phyloP scores from a whole-genome alignment of 176 grass and related monocot genomes.

The Paspalum vaginatum region DNA sequence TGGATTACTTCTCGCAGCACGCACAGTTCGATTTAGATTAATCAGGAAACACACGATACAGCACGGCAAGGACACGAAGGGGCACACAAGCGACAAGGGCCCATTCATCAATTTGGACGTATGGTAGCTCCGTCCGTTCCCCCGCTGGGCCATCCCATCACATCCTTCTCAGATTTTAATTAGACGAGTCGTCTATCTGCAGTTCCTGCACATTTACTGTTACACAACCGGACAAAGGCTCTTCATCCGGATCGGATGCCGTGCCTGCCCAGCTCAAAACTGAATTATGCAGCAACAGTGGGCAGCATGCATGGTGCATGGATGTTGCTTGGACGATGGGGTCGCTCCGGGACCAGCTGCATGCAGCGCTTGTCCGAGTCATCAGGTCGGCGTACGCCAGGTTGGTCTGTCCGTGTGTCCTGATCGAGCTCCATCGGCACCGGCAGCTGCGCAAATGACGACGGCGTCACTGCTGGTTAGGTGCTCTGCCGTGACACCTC shows the following conservation, averaged over 20 bases:
- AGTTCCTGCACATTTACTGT: no score
- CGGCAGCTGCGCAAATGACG: conserved; percentile 16
- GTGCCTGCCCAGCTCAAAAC: no score
- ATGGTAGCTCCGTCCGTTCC: not conserved
- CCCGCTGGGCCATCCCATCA: not conserved
- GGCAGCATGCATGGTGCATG: not conserved
- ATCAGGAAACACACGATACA: not conserved
- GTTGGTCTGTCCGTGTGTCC: conserved; percentile 6
- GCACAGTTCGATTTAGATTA: not conserved
- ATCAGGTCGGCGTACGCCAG: not conserved
- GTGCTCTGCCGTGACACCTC: not conserved
- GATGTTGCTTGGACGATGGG: not conserved
- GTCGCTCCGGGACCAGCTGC: not conserved
- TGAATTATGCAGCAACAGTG: not conserved
- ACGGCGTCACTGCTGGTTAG: not conserved
- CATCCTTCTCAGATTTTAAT: not conserved
- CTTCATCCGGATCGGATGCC: no score
- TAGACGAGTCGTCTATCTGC: not conserved
- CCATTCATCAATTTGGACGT: not conserved
- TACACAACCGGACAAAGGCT: no score
- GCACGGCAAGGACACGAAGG: not conserved
- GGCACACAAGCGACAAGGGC: conserved; percentile 3
- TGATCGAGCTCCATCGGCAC: not conserved
- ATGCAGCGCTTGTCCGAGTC: conserved; percentile 4
- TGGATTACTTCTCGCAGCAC: conserved; percentile 9